Evolutionary conservation across 1,284 basidiomycete genomes (phyloP), one percentile per base, ranked within the genome.

Genomic region (Pyrrhoderma lamaoense): DNA sequence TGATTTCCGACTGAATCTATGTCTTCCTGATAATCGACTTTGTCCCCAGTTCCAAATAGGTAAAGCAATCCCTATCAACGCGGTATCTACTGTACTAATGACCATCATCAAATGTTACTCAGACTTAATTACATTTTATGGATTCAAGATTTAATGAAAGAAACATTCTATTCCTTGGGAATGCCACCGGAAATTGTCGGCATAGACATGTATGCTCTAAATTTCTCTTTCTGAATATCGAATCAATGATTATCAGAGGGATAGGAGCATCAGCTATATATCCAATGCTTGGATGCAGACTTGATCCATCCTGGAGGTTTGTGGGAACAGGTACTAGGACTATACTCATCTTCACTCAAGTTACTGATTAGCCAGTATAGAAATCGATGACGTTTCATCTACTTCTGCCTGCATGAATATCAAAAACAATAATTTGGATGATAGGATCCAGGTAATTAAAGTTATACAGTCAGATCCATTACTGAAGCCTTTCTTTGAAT

Each of bases 231-330:
- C 14, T 5, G 5, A 4, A 22, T 40, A 5, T 22, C 8, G n/a
- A 40, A 7, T n/a, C 8, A 40, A 18, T 4, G 2, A 62, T 81
- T 9, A 23, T 8, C 57, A 94, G 93, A 38, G 94, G 94, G 14
- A 95, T 92, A 7, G 94, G 94, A 0, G 84, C 93, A 7, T 88
- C 89, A 0, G 89, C 82, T 0, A 93, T 98, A 56, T 98, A 97
- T 59, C 85, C 93, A 0, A 70, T 96, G 0, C 74, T 98, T 0
- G 77, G 78, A 0, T 85, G 83, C 61, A 72, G 67, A 2, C 63
- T 80, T 19, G 70, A 82, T 35, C 64, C 73, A 1, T 62, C 61
- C 1, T 88, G 85, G 74, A 58, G 59, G 0, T 80, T 93, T 47
- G 58, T 79, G 18, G 90, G 76, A 0, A 92, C 89, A 39, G 91